Evolutionary conservation across 306 rosid species (phyloP).

Genomic region (Inga leiocalycina): DNA sequence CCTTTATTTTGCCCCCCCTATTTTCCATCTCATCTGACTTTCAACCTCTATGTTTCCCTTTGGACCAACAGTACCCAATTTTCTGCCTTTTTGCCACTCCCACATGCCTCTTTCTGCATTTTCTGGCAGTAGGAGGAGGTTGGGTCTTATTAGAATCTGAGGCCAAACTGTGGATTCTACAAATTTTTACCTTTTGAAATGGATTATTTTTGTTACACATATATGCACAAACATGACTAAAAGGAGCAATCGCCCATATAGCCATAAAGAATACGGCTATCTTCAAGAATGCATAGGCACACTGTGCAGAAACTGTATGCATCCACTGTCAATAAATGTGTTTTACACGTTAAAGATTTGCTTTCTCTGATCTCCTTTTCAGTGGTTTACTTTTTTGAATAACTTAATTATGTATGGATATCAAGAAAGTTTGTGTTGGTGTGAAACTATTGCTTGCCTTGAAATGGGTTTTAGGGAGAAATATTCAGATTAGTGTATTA

Average conservation of each 20-base stretch:
- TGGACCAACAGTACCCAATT: no score
- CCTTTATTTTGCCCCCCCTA: no score
- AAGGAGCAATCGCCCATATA: neutral
- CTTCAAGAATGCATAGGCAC: neutral
- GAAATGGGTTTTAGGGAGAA: neutral
- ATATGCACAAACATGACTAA: neutral
- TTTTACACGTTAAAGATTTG: no score
- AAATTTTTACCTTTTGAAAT: neutral
- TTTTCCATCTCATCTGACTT: no score
- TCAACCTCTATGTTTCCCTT: no score
- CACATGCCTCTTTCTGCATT: neutral
- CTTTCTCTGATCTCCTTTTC: neutral
- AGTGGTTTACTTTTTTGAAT: neutral
- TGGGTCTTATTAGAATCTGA: neutral
- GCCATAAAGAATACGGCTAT: neutral
- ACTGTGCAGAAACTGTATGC: neutral
- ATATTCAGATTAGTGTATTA: neutral
- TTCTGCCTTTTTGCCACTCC: no score
- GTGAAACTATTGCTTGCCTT: conserved; percentile 1
- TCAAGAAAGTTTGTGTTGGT: neutral
- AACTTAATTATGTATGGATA: neutral
- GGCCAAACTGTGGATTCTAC: neutral
- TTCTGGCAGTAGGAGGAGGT: neutral
- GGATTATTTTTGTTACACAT: neutral
- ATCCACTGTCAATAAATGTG: neutral